Percentiles rank a stretch among this genome's conserved stretches.
Evolutionary conservation across 345 rosid genomes (phyloP).

Genomic region (Bruguiera gymnorhiza): DNA sequence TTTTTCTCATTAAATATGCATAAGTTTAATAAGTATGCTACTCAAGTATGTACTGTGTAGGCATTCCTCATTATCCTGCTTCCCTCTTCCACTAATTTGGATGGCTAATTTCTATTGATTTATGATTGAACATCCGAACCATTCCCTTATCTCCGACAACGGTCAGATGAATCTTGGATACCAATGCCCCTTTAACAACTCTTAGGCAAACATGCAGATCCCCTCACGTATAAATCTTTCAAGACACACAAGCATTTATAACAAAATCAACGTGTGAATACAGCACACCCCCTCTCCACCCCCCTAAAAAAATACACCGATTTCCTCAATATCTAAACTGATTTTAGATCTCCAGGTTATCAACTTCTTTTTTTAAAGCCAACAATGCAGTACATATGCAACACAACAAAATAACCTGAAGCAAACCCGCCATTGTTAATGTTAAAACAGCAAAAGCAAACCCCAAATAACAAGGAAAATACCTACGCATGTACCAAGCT

Average conservation of each 20-base stretch:
- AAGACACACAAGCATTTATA: background rate
- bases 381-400: background rate
- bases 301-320: too few species aligned
- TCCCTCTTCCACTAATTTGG: background rate
- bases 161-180: too few species aligned
- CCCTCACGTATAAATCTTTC: background rate
- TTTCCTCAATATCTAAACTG: background rate
- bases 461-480: background rate
- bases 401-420: background rate
- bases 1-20: too few species aligned
- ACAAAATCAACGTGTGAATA: too few species aligned
- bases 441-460: background rate
- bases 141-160: background rate
- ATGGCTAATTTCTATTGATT: background rate
- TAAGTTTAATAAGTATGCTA: too few species aligned
- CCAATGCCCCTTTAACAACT: background rate
- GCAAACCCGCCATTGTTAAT: background rate
- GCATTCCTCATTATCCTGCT: too few species aligned
- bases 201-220: background rate
- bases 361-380: background rate
- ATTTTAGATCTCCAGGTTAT: background rate
- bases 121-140: background rate
- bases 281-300: too few species aligned
- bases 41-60: too few species aligned
- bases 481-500: too few species aligned